Conservation (phyloP, 73 alveolate genomes). For the Paramecium pentaurelia region DNA sequence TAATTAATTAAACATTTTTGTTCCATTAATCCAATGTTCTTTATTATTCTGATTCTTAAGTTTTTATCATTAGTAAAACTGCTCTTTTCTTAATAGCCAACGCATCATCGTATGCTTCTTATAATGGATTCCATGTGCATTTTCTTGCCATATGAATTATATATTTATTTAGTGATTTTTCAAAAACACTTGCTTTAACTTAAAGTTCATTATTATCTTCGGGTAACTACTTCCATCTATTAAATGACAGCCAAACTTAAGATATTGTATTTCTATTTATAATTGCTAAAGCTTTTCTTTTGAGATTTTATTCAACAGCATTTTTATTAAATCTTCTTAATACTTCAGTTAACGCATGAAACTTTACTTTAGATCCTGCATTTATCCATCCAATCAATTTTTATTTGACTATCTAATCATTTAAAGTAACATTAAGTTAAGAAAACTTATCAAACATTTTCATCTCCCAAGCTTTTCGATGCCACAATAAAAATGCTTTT, state of each 20-base stretch:
- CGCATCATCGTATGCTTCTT: not conserved
- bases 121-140: not conserved
- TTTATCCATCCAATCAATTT: not conserved
- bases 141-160: not conserved
- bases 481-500: conserved; percentile 13
- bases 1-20: not conserved
- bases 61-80: not conserved
- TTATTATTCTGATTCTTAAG: conserved; percentile 40
- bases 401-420: not conserved
- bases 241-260: not conserved
- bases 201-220: not conserved
- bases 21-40: not conserved
- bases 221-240: not conserved
- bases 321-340: not conserved
- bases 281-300: not conserved
- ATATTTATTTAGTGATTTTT: not conserved
- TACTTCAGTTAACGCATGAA: not conserved
- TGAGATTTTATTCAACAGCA: not conserved
- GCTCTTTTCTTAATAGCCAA: not conserved
- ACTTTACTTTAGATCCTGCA: not conserved
- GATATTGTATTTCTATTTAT: not conserved
- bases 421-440: not conserved
- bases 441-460: not conserved
- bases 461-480: not conserved
- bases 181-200: not conserved